phyloP scores from a whole-genome alignment of 345 rosid species.

The Linum tenue region DNA sequence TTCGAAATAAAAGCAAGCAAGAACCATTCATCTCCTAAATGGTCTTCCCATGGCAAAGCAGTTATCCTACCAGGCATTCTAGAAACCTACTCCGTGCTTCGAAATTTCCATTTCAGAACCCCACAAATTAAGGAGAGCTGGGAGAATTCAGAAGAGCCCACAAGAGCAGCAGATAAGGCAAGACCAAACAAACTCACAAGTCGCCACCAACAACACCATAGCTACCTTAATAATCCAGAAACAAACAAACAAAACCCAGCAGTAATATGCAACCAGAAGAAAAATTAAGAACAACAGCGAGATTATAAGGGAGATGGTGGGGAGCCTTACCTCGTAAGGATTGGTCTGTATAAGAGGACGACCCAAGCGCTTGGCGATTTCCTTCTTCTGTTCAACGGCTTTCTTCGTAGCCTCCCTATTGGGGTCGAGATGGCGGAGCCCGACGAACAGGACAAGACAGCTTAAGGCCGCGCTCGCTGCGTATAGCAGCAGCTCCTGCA shows the following conservation, averaged over 20 bases:
- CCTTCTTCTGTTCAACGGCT: slow-evolving; percentile 84
- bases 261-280: background rate
- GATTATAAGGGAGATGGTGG: background rate
- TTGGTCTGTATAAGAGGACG: slow-evolving; percentile 82
- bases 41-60: no score
- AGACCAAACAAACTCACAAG: background rate
- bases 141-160: background rate
- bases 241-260: background rate
- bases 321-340: slow-evolving; percentile 61
- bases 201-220: background rate
- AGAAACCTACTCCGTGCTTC: no score
- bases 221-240: no score
- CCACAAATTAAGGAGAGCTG: no score
- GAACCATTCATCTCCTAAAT: no score
- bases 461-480: slow-evolving; percentile 98
- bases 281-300: background rate
- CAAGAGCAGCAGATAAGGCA: background rate
- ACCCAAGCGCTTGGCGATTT: slow-evolving; percentile 80
- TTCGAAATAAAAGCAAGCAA: no score
- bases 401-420: slow-evolving; percentile 88
- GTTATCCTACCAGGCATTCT: no score
- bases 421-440: slow-evolving; percentile 83
- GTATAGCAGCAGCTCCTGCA: slow-evolving; percentile 71
- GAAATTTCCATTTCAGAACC: no score
- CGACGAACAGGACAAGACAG: slow-evolving; percentile 73